Percentiles rank a stretch among this genome's conserved stretches.
Evolutionary conservation across 129 eudicot species (phyloP).

Genomic region (carrot (Daucus carota)): DH1_v3.0 NC_030388.2:15881501-15882000

Average conservation of each 20-base stretch:
- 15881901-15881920: slow-evolving; percentile 6
- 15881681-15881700: slow-evolving; percentile 1
- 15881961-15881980: slow-evolving; percentile 1
- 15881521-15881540: too few relatives aligned
- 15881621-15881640: not conserved
- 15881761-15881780: slow-evolving; percentile 20
- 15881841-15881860: slow-evolving; percentile 7
- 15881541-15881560: too few relatives aligned
- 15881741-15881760: slow-evolving; percentile 1
- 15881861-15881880: not conserved
- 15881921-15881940: not conserved
- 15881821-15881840: not conserved
- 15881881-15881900: slow-evolving; percentile 1
- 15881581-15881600: too few relatives aligned
- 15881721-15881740: slow-evolving; percentile 10
- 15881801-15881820: not conserved
- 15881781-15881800: not conserved
- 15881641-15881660: not conserved
- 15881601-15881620: not conserved
- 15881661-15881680: not conserved
- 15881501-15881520: too few relatives aligned
- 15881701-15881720: slow-evolving; percentile 5
- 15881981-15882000: not conserved
- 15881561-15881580: too few relatives aligned
- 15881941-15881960: not conserved